Evolutionary conservation across 2,329 filamentous ascomycete genomes (phyloP).

Genomic region (Myrmaecium sp.): DNA sequence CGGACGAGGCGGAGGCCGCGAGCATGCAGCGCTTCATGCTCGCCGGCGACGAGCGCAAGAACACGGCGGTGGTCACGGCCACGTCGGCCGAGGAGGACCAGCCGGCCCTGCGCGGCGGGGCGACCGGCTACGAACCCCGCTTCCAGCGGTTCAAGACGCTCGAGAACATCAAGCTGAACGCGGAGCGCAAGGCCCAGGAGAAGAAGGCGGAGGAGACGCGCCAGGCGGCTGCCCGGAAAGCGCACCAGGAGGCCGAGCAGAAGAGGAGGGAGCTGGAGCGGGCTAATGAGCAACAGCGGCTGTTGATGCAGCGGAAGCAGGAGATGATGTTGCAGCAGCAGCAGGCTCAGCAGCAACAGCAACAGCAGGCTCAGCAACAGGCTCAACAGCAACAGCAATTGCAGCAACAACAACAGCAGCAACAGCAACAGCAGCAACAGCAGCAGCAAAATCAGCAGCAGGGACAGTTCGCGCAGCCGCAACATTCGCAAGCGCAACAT

Average conservation of each 20-base stretch:
- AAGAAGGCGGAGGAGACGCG: constrained; percentile 38
- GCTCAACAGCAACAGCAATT: constrained; percentile 11
- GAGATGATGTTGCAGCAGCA: constrained; percentile 8
- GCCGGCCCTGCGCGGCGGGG: constrained; percentile 35
- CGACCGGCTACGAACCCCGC: constrained; percentile 61
- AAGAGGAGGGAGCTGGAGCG: constrained; percentile 7
- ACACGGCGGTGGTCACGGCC: constrained; percentile 37
- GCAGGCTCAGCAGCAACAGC: constrained; percentile 15
- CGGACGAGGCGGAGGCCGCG: constrained; percentile 81
- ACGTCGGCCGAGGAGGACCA: constrained; percentile 53
- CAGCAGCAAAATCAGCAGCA: constrained; percentile 7
- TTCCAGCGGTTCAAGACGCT: constrained; percentile 90
- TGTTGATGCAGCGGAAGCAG: constrained; percentile 1
- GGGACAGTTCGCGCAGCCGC: constrained; percentile 17
- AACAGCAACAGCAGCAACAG: constrained; percentile 7
- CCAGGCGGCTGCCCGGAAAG: constrained; percentile 19
- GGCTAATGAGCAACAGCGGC: constrained; percentile 7
- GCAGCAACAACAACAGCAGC: constrained; percentile 14
- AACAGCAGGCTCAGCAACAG: constrained; percentile 13
- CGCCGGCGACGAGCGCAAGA: constrained; percentile 68
- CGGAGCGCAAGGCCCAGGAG: constrained; percentile 49
- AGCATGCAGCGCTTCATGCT: constrained; percentile 88
- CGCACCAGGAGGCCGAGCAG: constrained; percentile 10
- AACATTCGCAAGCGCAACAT: constrained; percentile 45
- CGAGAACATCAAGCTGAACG: constrained; percentile 63